phyloP scores from a whole-genome alignment of 495 filamentous ascomycete genomes.

The Penicillium bialowiezense region DNA sequence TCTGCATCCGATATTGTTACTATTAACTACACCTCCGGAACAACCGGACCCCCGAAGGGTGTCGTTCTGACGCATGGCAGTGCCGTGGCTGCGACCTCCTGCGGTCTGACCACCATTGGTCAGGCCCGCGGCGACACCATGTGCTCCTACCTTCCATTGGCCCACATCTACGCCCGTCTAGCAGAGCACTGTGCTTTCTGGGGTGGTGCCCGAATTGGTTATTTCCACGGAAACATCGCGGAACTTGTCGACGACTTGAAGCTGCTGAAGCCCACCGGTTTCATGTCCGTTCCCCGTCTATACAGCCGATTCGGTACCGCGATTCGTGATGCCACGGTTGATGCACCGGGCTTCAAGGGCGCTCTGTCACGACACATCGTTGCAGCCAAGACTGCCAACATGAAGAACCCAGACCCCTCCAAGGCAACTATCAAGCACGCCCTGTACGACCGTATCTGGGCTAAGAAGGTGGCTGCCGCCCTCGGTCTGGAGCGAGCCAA shows the following conservation, averaged over 20 bases:
- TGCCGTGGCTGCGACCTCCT: conserved; percentile 69
- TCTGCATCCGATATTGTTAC: conserved; percentile 76
- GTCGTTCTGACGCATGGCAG: conserved; percentile 82
- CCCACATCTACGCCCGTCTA: conserved; percentile 89
- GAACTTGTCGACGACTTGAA: conserved; percentile 91
- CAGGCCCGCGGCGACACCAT: conserved; percentile 55
- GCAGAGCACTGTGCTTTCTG: conserved; percentile 73
- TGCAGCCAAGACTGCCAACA: conserved; percentile 70
- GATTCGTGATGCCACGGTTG: conserved; percentile 72
- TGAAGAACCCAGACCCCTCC: conserved; percentile 65
- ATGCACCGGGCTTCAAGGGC: conserved; percentile 78
- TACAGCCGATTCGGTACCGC: conserved; percentile 87
- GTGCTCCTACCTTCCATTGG: conserved; percentile 88
- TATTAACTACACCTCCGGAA: conserved; percentile 97
- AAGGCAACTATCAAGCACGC: conserved; percentile 78
- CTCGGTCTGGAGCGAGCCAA: conserved; percentile 74
- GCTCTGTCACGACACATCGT: conserved; percentile 77
- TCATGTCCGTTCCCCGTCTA: conserved; percentile 87
- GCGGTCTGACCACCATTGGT: conserved; percentile 50
- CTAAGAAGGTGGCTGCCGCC: conserved; percentile 77
- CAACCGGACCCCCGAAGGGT: conserved; percentile 92
- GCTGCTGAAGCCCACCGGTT: conserved; percentile 73
- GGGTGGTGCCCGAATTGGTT: conserved; percentile 76
- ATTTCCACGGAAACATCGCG: conserved; percentile 90
- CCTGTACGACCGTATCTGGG: conserved; percentile 90